phyloP scores from a whole-genome alignment of 2,329 filamentous ascomycete genomes.

The Sporothrix mexicana region DNA sequence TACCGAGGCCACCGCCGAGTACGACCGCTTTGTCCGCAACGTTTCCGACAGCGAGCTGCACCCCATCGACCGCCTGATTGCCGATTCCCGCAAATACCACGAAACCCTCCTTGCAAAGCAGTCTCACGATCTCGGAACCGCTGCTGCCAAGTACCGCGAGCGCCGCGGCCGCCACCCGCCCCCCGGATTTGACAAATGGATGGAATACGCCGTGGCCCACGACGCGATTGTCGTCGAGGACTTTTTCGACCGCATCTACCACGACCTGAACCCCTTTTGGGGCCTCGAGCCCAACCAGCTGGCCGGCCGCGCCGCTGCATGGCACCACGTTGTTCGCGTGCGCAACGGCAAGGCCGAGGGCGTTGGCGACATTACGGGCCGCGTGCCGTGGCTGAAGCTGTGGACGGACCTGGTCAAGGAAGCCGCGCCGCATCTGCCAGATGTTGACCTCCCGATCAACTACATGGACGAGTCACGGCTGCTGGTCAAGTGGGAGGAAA shows the following conservation, averaged over 20 bases:
- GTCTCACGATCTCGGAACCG: conserved; percentile 49
- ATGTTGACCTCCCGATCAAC: conserved; percentile 72
- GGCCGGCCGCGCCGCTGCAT: conserved; percentile 48
- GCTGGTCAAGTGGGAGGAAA: conserved; percentile 63
- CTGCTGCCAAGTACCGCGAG: conserved; percentile 54
- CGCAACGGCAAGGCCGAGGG: conserved; percentile 52
- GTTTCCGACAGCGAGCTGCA: conserved; percentile 42
- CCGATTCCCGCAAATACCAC: conserved; percentile 48
- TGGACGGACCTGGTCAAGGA: conserved; percentile 58
- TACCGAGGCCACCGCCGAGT: conserved; percentile 23
- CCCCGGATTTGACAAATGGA: conserved; percentile 57
- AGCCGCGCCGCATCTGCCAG: conserved; percentile 61
- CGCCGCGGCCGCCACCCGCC: conserved; percentile 57
- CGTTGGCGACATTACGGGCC: conserved; percentile 49
- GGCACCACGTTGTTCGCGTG: conserved; percentile 55
- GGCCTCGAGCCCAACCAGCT: conserved; percentile 51
- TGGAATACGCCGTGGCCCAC: conserved; percentile 51
- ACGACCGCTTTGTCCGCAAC: conserved; percentile 26
- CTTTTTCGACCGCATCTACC: conserved; percentile 60
- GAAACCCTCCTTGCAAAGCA: conserved; percentile 49
- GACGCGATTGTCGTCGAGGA: conserved; percentile 54
- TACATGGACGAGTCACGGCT: conserved; percentile 67
- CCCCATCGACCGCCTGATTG: conserved; percentile 54
- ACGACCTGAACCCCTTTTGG: conserved; percentile 61
- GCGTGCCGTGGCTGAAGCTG: conserved; percentile 53